Base-by-base conservation (phyloP, 768 basidiomycete species). In the Dioszegia aurantiaca region DNA sequence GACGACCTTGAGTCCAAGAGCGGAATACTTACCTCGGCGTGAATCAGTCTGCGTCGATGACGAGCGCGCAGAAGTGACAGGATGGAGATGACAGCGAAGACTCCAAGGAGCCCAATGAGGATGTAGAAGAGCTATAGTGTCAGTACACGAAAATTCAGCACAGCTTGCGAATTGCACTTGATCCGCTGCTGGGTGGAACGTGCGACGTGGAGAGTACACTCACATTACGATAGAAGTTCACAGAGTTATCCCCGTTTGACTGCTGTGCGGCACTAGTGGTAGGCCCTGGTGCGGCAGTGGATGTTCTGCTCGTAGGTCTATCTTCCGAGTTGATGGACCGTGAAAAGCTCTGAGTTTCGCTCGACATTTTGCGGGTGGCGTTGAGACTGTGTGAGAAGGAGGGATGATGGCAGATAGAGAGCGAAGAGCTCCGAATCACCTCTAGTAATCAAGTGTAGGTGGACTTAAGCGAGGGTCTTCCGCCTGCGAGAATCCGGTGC, bases 101-200 rank as follows among this genome's bases (percentile, higher is more conserved):
- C 72, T 12, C 27, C 37, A 11, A 73, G 41, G 5, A 73, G 56
- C 47, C 72, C 72, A 47, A 73, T 73, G 26, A 73, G 65, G 57
- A 73, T 73, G 52, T 73, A 73, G 56, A 73, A 73, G 3, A 73
- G 59, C 67, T 69, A 33, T 6, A 47, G 30, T n/a, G 39, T 33
- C 16, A 52, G 55, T 12, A 11, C n/a, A 11, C n/a, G n/a, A n/a
- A n/a, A n/a, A n/a, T n/a, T n/a, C n/a, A n/a, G n/a, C n/a, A n/a
- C n/a, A 14, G 52, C 16, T 27, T 21, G 40, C 9, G 40, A 14
- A 41, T 41, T n/a, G 19, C 19, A 41, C 9, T 33, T 6, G 33
- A 33, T 33, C 33, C 33, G 33, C 14, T 6, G 33, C 33, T 6
- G 33, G 33, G 33, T 4, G 23, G 24, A 6, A 27, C 12, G 8